phyloP scores from a whole-genome alignment of 192 early-diverging fungal species.

The Coemansia sp. region DNA sequence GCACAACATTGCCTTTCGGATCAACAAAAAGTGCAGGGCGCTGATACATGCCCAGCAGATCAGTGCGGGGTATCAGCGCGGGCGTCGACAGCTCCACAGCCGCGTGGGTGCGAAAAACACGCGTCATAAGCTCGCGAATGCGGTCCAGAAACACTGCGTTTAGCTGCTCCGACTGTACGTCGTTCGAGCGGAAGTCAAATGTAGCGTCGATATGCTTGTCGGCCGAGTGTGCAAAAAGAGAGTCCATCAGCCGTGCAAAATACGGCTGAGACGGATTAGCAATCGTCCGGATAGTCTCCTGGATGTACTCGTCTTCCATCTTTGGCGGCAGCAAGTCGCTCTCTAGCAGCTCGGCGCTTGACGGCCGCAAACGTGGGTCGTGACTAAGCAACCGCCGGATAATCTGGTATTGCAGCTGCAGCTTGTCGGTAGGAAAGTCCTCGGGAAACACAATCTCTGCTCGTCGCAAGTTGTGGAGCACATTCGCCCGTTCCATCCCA shows the following conservation, averaged over 20 bases:
- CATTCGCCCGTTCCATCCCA: slow-evolving; percentile 81
- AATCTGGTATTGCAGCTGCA: slow-evolving; percentile 67
- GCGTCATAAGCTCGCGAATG: slow-evolving; percentile 69
- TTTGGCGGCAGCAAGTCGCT: slow-evolving; percentile 78
- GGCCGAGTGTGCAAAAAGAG: slow-evolving; percentile 73
- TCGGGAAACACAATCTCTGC: slow-evolving; percentile 40
- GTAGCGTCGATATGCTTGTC: slow-evolving; percentile 88
- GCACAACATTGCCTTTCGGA: slow-evolving; percentile 75
- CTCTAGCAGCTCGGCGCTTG: slow-evolving; percentile 77
- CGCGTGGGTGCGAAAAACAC: slow-evolving; percentile 80
- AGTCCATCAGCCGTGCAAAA: slow-evolving; percentile 74
- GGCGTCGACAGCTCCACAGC: slow-evolving; percentile 82
- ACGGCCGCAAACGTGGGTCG: slow-evolving; percentile 72
- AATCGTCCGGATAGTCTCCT: slow-evolving; percentile 87
- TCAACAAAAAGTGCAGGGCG: slow-evolving; percentile 79
- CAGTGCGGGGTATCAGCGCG: slow-evolving; percentile 75
- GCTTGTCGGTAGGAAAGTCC: slow-evolving; percentile 65
- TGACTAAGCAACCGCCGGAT: slow-evolving; percentile 73
- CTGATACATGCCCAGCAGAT: slow-evolving; percentile 59
- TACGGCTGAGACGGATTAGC: slow-evolving; percentile 86
- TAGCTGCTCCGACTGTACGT: slow-evolving; percentile 58
- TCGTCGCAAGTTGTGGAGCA: slow-evolving; percentile 67
- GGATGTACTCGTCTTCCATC: slow-evolving; percentile 86
- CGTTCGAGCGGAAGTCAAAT: slow-evolving; percentile 73
- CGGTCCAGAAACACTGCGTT: slow-evolving; percentile 66